A percentile compares a stretch with the other conserved stretches of the same genome.
Conservation (phyloP, 306 rosid genomes). For the Pyrus pyrifolia region DNA sequence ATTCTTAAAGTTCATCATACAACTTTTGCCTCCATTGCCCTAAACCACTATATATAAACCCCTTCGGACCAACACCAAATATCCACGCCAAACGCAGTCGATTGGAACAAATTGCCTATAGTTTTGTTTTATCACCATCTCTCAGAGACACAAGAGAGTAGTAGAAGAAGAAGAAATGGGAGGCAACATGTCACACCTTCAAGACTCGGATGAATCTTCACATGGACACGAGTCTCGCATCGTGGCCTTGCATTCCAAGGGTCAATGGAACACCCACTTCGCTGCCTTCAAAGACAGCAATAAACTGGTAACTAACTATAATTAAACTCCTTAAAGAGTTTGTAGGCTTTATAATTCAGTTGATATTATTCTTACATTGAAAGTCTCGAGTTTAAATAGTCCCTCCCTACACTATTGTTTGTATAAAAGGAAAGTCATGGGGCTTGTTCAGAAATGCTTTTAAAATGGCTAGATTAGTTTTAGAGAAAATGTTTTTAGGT, state of each 20-base stretch:
- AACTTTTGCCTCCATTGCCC: not conserved
- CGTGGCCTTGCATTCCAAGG: slow-evolving; percentile 36
- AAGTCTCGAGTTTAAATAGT: not conserved
- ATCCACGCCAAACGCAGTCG: not conserved
- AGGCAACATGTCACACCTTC: slow-evolving; percentile 11
- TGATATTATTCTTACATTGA: not conserved
- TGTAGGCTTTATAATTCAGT: not conserved
- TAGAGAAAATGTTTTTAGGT: too few relatives aligned
- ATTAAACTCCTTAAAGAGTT: not conserved
- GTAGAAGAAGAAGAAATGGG: slow-evolving; percentile 34
- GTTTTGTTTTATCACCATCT: not conserved
- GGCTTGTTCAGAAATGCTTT: too few relatives aligned
- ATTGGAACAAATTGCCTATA: not conserved
- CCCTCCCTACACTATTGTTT: not conserved
- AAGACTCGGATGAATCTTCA: not conserved
- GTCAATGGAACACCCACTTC: slow-evolving; percentile 52
- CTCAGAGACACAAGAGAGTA: not conserved
- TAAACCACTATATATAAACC: not conserved
- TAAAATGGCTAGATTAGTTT: too few relatives aligned
- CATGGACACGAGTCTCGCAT: slow-evolving; percentile 23
- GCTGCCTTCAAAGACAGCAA: slow-evolving; percentile 37
- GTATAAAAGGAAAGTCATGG: not conserved
- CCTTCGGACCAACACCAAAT: not conserved
- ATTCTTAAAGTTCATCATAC: not conserved
- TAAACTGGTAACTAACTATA: slow-evolving; percentile 48